A percentile compares a stretch with the other conserved stretches of the same genome.
Conservation (phyloP, 768 basidiomycete genomes). For the Russula dissimulans region DNA sequence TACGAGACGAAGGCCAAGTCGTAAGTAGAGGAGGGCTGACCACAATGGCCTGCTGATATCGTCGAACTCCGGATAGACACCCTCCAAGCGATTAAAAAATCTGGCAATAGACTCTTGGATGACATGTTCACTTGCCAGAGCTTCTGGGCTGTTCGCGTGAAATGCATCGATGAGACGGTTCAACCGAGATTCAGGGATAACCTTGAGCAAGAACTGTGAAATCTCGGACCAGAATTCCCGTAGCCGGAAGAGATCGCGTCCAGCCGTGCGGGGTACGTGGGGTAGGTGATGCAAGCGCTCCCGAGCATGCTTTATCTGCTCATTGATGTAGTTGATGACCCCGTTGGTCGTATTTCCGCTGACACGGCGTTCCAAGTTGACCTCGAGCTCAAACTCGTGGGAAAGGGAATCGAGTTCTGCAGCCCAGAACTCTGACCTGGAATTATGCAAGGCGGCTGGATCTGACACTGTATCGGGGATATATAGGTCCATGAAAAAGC, state of each 20-base stretch:
- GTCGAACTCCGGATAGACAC: constrained; percentile 55
- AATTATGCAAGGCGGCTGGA: constrained; percentile 60
- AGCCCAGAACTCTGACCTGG: constrained; percentile 35
- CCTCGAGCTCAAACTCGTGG: constrained; percentile 46
- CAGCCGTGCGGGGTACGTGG: constrained; percentile 23
- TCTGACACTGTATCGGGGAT: constrained; percentile 83
- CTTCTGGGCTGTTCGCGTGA: constrained; percentile 30
- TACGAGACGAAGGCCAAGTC: constrained; percentile 61
- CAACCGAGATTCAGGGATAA: constrained; percentile 41
- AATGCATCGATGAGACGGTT: constrained; percentile 37
- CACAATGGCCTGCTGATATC: constrained; percentile 67
- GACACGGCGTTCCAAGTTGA: constrained; percentile 41
- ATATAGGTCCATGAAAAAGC: constrained; percentile 56
- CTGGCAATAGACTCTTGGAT: constrained; percentile 72
- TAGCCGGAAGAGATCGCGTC: constrained; percentile 40
- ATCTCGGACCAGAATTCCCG: constrained; percentile 71
- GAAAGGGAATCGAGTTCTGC: constrained; percentile 34
- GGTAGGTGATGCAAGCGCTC: constrained; percentile 25
- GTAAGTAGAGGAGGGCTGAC: constrained; percentile 53
- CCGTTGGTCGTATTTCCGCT: constrained; percentile 50
- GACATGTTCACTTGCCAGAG: constrained; percentile 50
- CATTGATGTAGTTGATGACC: constrained; percentile 38
- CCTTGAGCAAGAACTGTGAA: constrained; percentile 58
- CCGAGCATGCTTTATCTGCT: constrained; percentile 26
- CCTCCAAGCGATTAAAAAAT: constrained; percentile 63